Evolutionary conservation across 306 rosid species (phyloP).

Genomic region (Rosa rugosa): DNA sequence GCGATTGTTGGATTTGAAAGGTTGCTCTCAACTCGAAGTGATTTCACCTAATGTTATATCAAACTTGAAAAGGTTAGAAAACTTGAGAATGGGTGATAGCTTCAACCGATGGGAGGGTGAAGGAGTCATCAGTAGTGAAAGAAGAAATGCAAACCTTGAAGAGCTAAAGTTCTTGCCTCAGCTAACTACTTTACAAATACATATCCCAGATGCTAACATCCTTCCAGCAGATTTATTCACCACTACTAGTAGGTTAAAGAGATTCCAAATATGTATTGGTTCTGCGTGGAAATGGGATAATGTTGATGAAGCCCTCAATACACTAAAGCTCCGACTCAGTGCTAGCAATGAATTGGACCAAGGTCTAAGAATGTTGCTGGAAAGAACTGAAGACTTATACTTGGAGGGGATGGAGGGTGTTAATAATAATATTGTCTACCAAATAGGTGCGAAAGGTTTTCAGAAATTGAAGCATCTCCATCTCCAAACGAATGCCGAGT

Average conservation of each 20-base stretch:
- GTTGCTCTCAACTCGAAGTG: constrained; percentile 18
- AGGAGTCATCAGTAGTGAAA: background rate
- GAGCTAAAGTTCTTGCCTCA: constrained; percentile 35
- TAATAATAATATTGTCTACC: constrained; percentile 11
- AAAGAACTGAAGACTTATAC: constrained; percentile 36
- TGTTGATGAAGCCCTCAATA: constrained; percentile 22
- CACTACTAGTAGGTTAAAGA: constrained; percentile 9
- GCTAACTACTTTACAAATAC: constrained; percentile 29
- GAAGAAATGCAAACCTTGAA: constrained; percentile 19
- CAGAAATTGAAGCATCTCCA: constrained; percentile 40
- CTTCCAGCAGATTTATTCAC: constrained; percentile 29
- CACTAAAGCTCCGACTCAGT: constrained; percentile 3
- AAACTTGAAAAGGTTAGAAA: constrained; percentile 31
- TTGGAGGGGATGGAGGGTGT: constrained; percentile 30
- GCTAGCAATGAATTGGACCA: constrained; percentile 23
- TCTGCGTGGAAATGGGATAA: constrained; percentile 16
- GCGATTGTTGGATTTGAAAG: background rate
- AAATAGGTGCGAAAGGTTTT: constrained; percentile 36
- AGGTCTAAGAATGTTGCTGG: constrained; percentile 29
- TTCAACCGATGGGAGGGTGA: constrained; percentile 22
- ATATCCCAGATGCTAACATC: constrained; percentile 16
- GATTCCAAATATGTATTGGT: constrained; percentile 45
- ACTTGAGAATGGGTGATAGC: constrained; percentile 40
- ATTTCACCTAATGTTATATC: constrained; percentile 33
- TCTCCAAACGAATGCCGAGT: constrained; percentile 22